Evolutionary conservation across 192 early-diverging fungal genomes (phyloP).

Genomic region (Backusella morwellensis): DNA sequence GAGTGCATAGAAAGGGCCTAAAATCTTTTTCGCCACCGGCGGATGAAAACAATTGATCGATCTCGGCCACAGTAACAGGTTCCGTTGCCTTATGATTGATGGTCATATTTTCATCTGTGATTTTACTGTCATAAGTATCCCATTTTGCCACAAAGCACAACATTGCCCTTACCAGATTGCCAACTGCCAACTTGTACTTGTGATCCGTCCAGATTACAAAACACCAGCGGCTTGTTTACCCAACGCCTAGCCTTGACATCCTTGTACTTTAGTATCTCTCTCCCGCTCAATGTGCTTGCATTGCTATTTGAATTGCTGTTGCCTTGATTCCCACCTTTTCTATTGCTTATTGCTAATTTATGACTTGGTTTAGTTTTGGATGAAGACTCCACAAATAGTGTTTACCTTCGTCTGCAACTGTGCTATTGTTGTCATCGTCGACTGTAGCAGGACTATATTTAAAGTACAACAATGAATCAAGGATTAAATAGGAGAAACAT

Average conservation of each 20-base stretch:
- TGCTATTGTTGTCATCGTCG: constrained; percentile 7
- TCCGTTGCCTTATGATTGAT: constrained; percentile 29
- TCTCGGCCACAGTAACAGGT: constrained; percentile 28
- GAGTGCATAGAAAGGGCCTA: constrained; percentile 36
- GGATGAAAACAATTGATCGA: constrained; percentile 31
- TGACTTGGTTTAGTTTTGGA: neutral
- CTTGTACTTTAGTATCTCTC: constrained; percentile 20
- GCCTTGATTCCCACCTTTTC: neutral
- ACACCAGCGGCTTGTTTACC: constrained; percentile 10
- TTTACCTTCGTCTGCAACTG: constrained; percentile 15
- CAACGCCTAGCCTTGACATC: constrained; percentile 14
- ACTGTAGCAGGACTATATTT: neutral
- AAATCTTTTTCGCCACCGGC: constrained; percentile 28
- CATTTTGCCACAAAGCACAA: no score
- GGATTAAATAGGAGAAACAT: no score
- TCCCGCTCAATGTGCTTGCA: neutral
- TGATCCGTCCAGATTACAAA: constrained; percentile 19
- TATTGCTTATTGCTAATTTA: neutral
- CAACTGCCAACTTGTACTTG: constrained; percentile 9
- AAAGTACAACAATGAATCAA: neutral
- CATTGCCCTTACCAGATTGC: constrained; percentile 14
- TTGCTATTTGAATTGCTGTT: neutral
- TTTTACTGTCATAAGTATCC: neutral
- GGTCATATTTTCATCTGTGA: constrained; percentile 20
- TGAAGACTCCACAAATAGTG: neutral